These are phyloP conservation scores for Xylaria sp. DNA, from an alignment of 2,329 filamentous ascomycete genomes.

Conservation along the genomic window DNA sequence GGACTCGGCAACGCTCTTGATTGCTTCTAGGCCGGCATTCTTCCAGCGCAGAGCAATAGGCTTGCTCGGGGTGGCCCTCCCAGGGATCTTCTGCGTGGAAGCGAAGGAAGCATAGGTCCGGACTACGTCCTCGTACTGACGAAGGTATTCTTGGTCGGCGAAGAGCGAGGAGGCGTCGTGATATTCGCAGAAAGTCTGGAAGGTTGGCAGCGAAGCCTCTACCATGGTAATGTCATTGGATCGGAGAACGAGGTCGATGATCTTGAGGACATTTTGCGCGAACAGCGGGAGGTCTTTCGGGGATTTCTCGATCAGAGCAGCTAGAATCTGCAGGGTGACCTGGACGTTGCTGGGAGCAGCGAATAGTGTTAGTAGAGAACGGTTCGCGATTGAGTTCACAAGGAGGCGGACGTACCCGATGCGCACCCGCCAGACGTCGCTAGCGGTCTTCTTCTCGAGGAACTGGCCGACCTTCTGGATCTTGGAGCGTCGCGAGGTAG, in stretches of 20 bases:
- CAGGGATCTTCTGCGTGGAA: slow-evolving; percentile 58
- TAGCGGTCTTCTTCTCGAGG: slow-evolving; percentile 89
- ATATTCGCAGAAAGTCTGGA: slow-evolving; percentile 84
- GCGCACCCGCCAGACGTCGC: slow-evolving; percentile 85
- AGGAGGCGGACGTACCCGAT: slow-evolving; percentile 66
- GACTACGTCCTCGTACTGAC: slow-evolving; percentile 81
- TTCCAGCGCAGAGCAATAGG: slow-evolving; percentile 80
- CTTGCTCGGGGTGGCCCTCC: slow-evolving; percentile 63
- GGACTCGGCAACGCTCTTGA: slow-evolving; percentile 78
- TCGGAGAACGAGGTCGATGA: slow-evolving; percentile 79
- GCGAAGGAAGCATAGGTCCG: slow-evolving; percentile 79
- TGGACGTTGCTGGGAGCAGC: slow-evolving; percentile 73
- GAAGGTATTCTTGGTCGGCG: slow-evolving; percentile 81
- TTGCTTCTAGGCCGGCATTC: slow-evolving; percentile 73
- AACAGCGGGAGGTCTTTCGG: slow-evolving; percentile 90
- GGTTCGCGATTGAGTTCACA: background rate
- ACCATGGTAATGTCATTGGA: slow-evolving; percentile 91
- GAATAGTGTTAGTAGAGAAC: slow-evolving; percentile 9
- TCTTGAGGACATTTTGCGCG: slow-evolving; percentile 79
- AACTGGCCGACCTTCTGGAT: slow-evolving; percentile 95
- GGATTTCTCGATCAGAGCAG: slow-evolving; percentile 89
- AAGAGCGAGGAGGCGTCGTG: slow-evolving; percentile 85
- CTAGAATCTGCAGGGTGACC: slow-evolving; percentile 90
- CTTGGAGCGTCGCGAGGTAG: slow-evolving; percentile 90
- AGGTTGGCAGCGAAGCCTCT: slow-evolving; percentile 84